A percentile compares a stretch with the other conserved stretches of the same genome.
Evolutionary conservation across 2,329 filamentous ascomycete species (phyloP).

Genomic region (Pyrenochaeta sp.): DNA sequence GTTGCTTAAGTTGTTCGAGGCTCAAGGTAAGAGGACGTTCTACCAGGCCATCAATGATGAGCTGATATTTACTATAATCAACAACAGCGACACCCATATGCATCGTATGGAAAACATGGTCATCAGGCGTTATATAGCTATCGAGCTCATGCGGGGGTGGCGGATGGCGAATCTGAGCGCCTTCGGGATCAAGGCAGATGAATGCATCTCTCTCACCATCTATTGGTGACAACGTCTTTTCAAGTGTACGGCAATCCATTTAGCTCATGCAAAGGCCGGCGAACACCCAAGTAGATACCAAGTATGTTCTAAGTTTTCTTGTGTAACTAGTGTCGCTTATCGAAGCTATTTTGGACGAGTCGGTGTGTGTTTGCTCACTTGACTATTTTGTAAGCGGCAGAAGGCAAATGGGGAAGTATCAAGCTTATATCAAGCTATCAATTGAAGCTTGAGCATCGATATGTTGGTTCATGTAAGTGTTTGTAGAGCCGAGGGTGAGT

Average conservation of each 20-base stretch:
- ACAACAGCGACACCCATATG: conserved; percentile 47
- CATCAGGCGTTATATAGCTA: conserved; percentile 33
- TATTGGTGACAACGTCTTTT: not conserved
- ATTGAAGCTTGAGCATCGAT: too few relatives aligned
- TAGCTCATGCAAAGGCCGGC: not conserved
- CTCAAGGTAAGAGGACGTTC: conserved; percentile 34
- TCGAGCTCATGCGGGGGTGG: conserved; percentile 38
- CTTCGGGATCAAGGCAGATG: not conserved
- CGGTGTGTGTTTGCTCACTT: too few relatives aligned
- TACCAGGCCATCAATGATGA: conserved; percentile 45
- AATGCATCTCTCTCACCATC: not conserved
- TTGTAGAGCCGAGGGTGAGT: too few relatives aligned
- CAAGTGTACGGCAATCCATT: not conserved
- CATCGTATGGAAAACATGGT: conserved; percentile 47
- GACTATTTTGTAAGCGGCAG: too few relatives aligned
- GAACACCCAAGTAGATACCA: too few relatives aligned
- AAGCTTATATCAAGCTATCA: too few relatives aligned
- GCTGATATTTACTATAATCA: conserved; percentile 33
- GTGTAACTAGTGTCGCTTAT: too few relatives aligned
- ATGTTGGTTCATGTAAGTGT: too few relatives aligned
- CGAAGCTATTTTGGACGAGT: too few relatives aligned
- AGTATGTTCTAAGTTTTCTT: too few relatives aligned
- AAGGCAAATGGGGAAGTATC: too few relatives aligned
- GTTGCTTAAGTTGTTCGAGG: conserved; percentile 29
- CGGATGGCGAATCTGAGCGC: conserved; percentile 32